These are phyloP conservation scores for Paraphaeosphaeria sporulosa DNA, from an alignment of 2,329 filamentous ascomycete genomes.

Conservation along the genomic window DNA sequence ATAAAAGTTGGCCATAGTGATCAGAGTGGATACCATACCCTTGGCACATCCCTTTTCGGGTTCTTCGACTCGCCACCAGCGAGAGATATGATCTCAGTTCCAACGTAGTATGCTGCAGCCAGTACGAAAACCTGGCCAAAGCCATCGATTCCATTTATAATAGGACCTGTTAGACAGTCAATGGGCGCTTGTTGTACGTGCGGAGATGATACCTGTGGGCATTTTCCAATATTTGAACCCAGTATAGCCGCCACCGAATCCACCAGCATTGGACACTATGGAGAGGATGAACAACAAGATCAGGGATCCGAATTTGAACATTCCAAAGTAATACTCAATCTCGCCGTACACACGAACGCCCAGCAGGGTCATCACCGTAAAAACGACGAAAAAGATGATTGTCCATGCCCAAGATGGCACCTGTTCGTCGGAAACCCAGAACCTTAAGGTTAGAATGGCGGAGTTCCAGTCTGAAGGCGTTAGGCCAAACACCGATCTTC, in stretches of 20 bases:
- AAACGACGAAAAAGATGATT: neutral
- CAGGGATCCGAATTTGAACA: neutral
- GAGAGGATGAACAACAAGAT: neutral
- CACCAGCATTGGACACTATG: neutral
- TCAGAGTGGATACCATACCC: neutral
- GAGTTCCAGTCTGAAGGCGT: neutral
- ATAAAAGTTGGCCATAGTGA: neutral
- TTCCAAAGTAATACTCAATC: conserved; percentile 1
- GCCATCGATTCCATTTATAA: neutral
- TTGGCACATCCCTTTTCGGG: neutral
- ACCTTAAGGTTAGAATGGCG: neutral
- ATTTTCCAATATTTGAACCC: neutral
- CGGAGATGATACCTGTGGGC: neutral
- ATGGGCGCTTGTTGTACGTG: neutral
- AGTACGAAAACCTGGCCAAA: neutral
- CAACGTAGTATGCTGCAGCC: neutral
- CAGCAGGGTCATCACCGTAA: neutral
- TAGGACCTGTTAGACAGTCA: neutral
- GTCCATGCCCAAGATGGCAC: conserved; percentile 1
- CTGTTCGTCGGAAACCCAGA: neutral
- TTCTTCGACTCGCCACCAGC: neutral
- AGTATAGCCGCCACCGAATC: neutral
- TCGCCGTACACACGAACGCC: neutral
- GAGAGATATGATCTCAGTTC: neutral
- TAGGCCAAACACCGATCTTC: neutral